Base-by-base conservation (phyloP, 345 rosid species). In the Dovyalis caffra region DNA sequence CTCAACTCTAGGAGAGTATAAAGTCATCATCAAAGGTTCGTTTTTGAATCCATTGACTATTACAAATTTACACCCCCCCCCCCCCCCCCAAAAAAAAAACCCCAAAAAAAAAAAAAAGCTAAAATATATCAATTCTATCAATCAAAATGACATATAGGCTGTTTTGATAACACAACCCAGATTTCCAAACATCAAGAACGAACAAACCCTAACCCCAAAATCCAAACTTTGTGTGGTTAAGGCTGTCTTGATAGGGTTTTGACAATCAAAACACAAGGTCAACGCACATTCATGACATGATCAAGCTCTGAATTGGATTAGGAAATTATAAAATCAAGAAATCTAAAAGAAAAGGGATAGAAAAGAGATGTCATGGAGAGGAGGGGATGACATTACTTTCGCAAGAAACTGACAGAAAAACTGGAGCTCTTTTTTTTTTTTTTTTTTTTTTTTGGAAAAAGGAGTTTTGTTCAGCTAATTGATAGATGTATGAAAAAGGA, bases 1-100 rank as follows among this genome's bases (percentile, higher is more conserved):
- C 72, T 88, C 91, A 58, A 64, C 28, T 53, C 70, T 51, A 25
- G 53, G 47, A 25, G 57, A 20, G 14, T 81, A 76, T 35, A 31
- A n/a, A 47, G 53, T 34, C 11, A 81, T 34, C 8, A 81, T 9
- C 69, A 68, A 63, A 53, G 77, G 68, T 47, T 77, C 62, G 37
- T 65, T 49, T 56, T 38, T 64, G 21, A 74, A 37, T 56, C 81
- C 81, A 74, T 77, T 26, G 68, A 21, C 57, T 49, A 28, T 23
- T 8, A n/a, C n/a, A 21, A 64, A 45, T 43, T n/a, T 9, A n/a
- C 60, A 56, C 60, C n/a, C n/a, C 56, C 40, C n/a, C n/a, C n/a
- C n/a, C n/a, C n/a, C n/a, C n/a, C n/a, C n/a, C n/a, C n/a, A n/a
- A n/a, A n/a, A n/a, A n/a, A n/a, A n/a, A n/a, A 20, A 14, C 14